Percentiles rank a stretch among this genome's conserved stretches.
phyloP scores from a whole-genome alignment of 169 alveolate genomes.

The Plasmodium coatneyi region DNA sequence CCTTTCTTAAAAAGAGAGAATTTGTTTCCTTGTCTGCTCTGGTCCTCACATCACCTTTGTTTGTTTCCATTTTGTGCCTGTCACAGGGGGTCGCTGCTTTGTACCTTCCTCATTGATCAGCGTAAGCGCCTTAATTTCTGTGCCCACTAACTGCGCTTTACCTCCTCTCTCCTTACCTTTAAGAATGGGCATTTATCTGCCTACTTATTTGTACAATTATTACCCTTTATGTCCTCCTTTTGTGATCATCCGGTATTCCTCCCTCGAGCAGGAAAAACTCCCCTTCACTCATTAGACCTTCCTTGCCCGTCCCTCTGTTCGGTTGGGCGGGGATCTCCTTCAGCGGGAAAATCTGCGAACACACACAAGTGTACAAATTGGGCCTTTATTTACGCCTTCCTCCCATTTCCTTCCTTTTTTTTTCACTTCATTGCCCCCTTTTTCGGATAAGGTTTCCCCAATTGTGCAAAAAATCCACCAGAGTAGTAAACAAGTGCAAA shows the following conservation, averaged over 20 bases:
- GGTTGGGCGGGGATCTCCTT: background rate
- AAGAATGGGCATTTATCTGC: background rate
- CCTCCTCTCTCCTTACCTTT: background rate
- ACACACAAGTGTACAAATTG: background rate
- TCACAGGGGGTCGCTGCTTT: too few species aligned
- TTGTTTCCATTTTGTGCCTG: background rate
- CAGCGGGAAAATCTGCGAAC: background rate
- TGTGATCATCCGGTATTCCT: background rate
- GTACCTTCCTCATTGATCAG: background rate
- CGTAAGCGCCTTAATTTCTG: background rate
- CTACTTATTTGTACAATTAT: background rate
- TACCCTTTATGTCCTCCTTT: background rate
- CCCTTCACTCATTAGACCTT: background rate
- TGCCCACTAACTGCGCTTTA: background rate
- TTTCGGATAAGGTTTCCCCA: background rate
- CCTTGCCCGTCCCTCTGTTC: background rate
- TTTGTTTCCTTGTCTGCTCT: background rate
- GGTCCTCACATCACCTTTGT: background rate
- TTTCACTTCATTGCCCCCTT: background rate
- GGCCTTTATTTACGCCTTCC: background rate
- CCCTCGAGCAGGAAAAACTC: background rate
- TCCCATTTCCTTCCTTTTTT: background rate
- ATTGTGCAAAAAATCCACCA: background rate
- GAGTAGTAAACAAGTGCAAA: background rate
- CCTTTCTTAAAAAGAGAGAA: slow-evolving; percentile 48